Base-by-base conservation (phyloP, 2,329 filamentous ascomycete species). In the Rhexocercosporidium sp. region DNA sequence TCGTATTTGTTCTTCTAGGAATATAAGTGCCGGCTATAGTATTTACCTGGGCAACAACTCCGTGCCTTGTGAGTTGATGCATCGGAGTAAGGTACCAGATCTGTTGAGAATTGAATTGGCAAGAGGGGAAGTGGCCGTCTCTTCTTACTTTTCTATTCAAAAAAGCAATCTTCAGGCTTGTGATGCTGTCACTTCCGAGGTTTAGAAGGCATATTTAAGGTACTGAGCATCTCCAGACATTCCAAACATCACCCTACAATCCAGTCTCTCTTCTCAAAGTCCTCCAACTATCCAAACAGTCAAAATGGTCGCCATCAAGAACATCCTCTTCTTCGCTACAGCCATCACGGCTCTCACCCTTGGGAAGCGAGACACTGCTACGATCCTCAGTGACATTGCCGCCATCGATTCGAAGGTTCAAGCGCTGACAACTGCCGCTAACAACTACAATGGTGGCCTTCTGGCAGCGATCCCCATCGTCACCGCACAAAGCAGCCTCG, bases 391-490 rank as follows among this genome's bases (percentile, higher is more conserved):
- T 25, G 68, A 71, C 37, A 69, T 71, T 20, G 31, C 81, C 46
- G 82, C 81, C 8, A 80, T 84, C 71, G 80, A 82, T 31, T 76
- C 77, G 44, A 82, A 83, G 69, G 74, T 77, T 56, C 82, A 81
- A 66, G 82, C 82, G 20, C 83, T 82, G 59, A 83, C 82, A 73
- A 72, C 77, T 14, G 82, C 82, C 34, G 82, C 81, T 25, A 73
- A 76, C 20, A 75, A 76, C 57, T 82, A 82, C 66, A 69, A 62
- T 25, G 66, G 70, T 29, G 69, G 66, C n/a, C 14, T 71, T 7
- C 37, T 69, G 1, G 47, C 37, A 2, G 62, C 66, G 12, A 34
- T 69, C 22, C 54, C 54, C 20, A 57, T 57, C 54, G 31, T 57
- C 16, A 66, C 12, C 9, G 51, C 69, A 1, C 62, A 68, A 59